Conservation (phyloP, 768 basidiomycete genomes). For the Mycena vulgaris region DNA sequence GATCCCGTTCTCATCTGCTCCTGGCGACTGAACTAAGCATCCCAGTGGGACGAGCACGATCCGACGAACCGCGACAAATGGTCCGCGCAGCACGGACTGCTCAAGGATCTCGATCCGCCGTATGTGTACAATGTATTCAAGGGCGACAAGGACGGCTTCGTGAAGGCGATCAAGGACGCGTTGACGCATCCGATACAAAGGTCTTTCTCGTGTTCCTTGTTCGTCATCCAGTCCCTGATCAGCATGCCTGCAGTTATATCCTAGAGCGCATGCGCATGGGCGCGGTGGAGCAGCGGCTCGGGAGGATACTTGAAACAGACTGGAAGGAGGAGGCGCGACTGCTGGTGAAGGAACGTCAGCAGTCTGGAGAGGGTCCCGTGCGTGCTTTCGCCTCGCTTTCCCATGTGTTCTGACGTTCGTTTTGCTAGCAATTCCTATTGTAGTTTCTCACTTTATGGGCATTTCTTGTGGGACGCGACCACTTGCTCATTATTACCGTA, state of each 20-base stretch:
- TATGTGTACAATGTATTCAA: conserved; percentile 54
- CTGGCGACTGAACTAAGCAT: conserved; percentile 34
- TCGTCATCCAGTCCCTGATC: not conserved
- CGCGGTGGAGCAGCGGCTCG: conserved; percentile 46
- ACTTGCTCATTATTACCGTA: no score
- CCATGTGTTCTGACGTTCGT: not conserved
- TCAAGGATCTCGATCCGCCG: conserved; percentile 49
- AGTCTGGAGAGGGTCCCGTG: not conserved
- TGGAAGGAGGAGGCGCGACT: conserved; percentile 47
- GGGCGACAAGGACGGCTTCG: conserved; percentile 47
- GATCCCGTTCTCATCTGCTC: no score
- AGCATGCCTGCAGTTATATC: conserved; percentile 42
- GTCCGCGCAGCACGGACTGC: conserved; percentile 49
- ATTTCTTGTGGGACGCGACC: no score
- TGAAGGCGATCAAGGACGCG: conserved; percentile 46
- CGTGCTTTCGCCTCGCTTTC: not conserved
- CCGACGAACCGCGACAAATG: conserved; percentile 48
- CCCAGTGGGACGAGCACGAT: conserved; percentile 46
- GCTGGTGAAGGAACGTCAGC: conserved; percentile 21
- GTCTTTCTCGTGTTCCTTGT: conserved; percentile 16
- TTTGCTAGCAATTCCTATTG: not conserved
- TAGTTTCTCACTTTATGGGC: no score
- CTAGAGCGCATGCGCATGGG: conserved; percentile 49
- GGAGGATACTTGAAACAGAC: conserved; percentile 50
- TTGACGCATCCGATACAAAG: conserved; percentile 49